Conservation (phyloP, 768 basidiomycete genomes). For the Butyriboletus loyo region DNA sequence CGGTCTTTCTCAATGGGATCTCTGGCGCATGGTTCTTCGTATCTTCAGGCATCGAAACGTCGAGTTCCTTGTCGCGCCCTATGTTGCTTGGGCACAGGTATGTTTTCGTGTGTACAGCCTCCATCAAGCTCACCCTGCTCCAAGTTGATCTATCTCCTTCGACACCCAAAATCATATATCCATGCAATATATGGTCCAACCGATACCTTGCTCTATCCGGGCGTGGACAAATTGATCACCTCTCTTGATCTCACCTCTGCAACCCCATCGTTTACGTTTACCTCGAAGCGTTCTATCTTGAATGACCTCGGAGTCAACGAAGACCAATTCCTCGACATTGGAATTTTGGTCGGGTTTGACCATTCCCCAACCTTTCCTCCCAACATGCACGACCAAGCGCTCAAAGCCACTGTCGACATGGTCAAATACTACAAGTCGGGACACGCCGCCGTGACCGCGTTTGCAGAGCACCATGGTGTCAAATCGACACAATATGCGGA, state of each 20-base stretch:
- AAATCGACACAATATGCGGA: constrained; percentile 80
- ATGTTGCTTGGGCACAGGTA: constrained; percentile 94
- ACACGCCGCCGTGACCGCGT: constrained; percentile 72
- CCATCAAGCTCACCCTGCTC: constrained; percentile 7
- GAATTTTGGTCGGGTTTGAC: constrained; percentile 88
- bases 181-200: constrained; percentile 91
- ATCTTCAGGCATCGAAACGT: constrained; percentile 94
- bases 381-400: constrained; percentile 71
- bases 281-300: constrained; percentile 76
- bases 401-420: constrained; percentile 88
- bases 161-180: constrained; percentile 90
- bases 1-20: constrained; percentile 77
- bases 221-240: constrained; percentile 86
- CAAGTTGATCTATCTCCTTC: constrained; percentile 91
- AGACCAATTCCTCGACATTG: constrained; percentile 94
- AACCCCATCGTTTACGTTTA: constrained; percentile 75
- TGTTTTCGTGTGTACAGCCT: constrained; percentile 29
- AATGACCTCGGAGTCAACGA: constrained; percentile 62
- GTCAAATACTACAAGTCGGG: constrained; percentile 92
- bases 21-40: constrained; percentile 90
- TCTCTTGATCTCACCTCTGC: constrained; percentile 71
- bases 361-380: constrained; percentile 79
- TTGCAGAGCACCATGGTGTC: constrained; percentile 77
- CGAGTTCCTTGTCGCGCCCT: constrained; percentile 95
- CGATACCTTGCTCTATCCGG: constrained; percentile 86